Conservation (phyloP, 768 basidiomycete species). For the Termitomyces sp. region DNA sequence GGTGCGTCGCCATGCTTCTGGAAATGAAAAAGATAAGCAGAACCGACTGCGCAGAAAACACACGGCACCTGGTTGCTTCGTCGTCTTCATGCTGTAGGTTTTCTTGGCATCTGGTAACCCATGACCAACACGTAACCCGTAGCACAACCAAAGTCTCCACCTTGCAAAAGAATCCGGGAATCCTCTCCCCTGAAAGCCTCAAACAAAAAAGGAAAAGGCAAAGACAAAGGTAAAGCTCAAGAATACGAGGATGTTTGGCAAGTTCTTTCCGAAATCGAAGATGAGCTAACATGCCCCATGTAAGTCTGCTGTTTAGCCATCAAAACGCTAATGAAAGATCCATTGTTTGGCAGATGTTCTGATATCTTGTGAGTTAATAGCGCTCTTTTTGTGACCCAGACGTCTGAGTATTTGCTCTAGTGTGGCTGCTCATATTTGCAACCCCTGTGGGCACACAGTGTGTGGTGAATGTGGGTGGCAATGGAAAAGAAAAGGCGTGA, state of each 20-base stretch:
- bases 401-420: slow-evolving; percentile 25
- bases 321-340: neutral
- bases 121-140: neutral
- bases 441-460: slow-evolving; percentile 70
- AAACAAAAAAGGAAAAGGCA: slow-evolving; percentile 41
- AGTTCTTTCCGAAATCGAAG: slow-evolving; percentile 46
- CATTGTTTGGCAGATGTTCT: slow-evolving; percentile 45
- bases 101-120: neutral
- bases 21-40: neutral
- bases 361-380: slow-evolving; percentile 53
- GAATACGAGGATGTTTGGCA: slow-evolving; percentile 15
- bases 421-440: slow-evolving; percentile 53
- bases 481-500: slow-evolving; percentile 53
- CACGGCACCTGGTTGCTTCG: neutral
- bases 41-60: slow-evolving; percentile 1
- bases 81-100: neutral
- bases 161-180: slow-evolving; percentile 11
- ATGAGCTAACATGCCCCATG: slow-evolving; percentile 71
- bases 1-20: slow-evolving; percentile 5
- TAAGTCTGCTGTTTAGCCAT: slow-evolving; percentile 27
- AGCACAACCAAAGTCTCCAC: neutral
- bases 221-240: slow-evolving; percentile 34
- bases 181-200: slow-evolving; percentile 9
- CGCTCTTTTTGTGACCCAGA: neutral
- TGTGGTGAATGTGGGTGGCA: slow-evolving; percentile 63